Base-by-base conservation (phyloP, 331 rosid genomes). In the Pyrus hybrid region DNA sequence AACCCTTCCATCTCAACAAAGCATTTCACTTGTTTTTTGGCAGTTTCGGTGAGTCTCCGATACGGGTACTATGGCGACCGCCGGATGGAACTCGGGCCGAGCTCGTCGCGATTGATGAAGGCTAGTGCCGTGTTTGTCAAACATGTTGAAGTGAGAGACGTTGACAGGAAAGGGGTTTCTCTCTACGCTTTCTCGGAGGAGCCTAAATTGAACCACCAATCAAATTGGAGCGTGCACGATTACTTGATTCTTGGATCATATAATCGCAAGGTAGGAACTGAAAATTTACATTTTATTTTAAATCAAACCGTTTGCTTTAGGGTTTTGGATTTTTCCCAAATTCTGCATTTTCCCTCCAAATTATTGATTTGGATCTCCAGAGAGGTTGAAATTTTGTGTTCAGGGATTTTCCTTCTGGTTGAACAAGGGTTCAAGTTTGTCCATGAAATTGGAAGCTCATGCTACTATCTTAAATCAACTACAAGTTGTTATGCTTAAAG, bases 351-450 rank as follows among this genome's bases (percentile, higher is more conserved):
- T 14, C 22, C 49, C 16, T 63, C 43, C 70, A 63, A 45, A 74
- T 62, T 74, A 13, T 28, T 26, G 28, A 71, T 45, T n/a, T 47
- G 35, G 28, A 45, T 3, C 9, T 58, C 12, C 35, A 53, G 74
- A 78, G 69, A 53, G 74, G 16, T 65, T 77, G 71, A 69, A 62
- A 10, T 53, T 30, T 13, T 73, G 16, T 29, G 32, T 32, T 26
- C 84, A 88, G 97, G 92, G 91, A 2, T 86, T 79, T 87, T 83
- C 90, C 25, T 68, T 84, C 78, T 92, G 97, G 96, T 64, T 90
- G 68, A 92, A 90, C 84, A 79, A 82, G 72, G 97, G 97, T 67
- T 90, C 97, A 12, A 84, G 69, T 9, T 79, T 92, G 22, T 72
- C 37, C 57, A 68, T 87, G 80, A 88, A 85, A 76, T 81, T 87